Evolutionary conservation across 345 rosid species (phyloP).

Genomic region (Populus nigra): DNA sequence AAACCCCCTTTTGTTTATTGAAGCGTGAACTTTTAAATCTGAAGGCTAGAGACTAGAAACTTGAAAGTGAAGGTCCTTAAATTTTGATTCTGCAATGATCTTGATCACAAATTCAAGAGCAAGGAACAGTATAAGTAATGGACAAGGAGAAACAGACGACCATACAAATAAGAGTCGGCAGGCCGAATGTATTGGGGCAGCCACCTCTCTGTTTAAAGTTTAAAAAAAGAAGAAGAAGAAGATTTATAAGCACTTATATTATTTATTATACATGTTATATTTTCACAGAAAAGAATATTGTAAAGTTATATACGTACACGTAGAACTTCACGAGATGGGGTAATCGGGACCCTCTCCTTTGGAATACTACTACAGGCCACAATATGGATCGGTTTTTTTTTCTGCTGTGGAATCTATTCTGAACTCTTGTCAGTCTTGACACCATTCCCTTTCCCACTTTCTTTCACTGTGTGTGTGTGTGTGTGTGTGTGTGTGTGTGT

Average conservation of each 20-base stretch:
- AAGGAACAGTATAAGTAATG: neutral
- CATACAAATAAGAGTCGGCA: constrained; percentile 9
- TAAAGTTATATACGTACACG: neutral
- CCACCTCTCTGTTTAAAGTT: neutral
- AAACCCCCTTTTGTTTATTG: neutral
- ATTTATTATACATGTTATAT: too few relatives aligned
- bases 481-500: neutral
- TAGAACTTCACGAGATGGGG: constrained; percentile 17
- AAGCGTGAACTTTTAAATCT: neutral
- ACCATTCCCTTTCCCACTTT: constrained; percentile 4
- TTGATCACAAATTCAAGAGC: neutral
- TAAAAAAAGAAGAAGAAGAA: neutral
- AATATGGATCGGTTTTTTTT: constrained; percentile 10
- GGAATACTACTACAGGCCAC: neutral
- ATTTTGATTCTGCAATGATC: constrained; percentile 8
- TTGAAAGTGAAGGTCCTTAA: neutral
- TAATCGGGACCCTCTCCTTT: neutral
- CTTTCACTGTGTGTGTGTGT: constrained; percentile 2
- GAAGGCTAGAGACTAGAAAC: constrained; percentile 12
- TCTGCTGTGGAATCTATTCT: constrained; percentile 43
- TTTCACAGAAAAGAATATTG: neutral
- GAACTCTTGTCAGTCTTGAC: constrained; percentile 33
- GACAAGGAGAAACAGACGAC: constrained; percentile 31
- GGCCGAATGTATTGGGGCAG: constrained; percentile 33
- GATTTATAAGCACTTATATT: neutral